These are phyloP conservation scores for Cutaneotrichosporon sp. DNA, from an alignment of 1,284 basidiomycete species.

Conservation along the genomic window DNA sequence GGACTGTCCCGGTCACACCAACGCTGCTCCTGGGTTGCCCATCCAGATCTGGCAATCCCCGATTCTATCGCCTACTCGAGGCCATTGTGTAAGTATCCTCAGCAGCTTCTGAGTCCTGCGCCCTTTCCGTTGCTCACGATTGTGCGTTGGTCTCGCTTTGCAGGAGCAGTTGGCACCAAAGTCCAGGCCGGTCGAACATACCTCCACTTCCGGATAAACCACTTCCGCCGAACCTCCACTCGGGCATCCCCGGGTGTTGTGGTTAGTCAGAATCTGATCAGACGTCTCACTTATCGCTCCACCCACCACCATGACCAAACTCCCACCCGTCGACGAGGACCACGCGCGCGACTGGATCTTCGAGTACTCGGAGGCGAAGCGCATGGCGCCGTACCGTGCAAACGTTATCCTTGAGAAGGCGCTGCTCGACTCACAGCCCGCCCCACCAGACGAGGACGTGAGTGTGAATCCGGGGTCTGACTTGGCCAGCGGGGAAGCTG, in stretches of 20 bases:
- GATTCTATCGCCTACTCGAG: too few species aligned
- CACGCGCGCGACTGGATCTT: constrained; percentile 25
- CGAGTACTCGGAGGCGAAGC: constrained; percentile 23
- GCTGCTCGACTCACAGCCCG: constrained; percentile 8
- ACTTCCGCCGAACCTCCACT: not conserved
- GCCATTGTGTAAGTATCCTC: too few species aligned
- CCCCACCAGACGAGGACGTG: constrained; percentile 22
- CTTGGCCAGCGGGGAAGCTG: too few species aligned
- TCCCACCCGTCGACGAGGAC: constrained; percentile 16
- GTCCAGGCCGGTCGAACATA: too few species aligned
- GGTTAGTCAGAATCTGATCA: not conserved
- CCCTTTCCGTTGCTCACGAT: too few species aligned
- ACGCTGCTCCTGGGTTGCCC: too few species aligned
- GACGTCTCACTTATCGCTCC: not conserved
- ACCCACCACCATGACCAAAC: constrained; percentile 1
- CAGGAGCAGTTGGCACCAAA: too few species aligned
- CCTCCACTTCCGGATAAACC: not conserved
- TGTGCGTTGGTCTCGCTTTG: too few species aligned
- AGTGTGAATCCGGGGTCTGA: constrained; percentile 12
- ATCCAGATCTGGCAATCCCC: too few species aligned
- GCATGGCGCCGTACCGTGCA: constrained; percentile 21
- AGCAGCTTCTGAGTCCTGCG: too few species aligned
- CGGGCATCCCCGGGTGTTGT: not conserved
- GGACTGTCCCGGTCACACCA: too few species aligned
- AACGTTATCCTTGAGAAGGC: constrained; percentile 24